Conservation (phyloP, 208 protist species). For the Histomonas meleagridis region DNA sequence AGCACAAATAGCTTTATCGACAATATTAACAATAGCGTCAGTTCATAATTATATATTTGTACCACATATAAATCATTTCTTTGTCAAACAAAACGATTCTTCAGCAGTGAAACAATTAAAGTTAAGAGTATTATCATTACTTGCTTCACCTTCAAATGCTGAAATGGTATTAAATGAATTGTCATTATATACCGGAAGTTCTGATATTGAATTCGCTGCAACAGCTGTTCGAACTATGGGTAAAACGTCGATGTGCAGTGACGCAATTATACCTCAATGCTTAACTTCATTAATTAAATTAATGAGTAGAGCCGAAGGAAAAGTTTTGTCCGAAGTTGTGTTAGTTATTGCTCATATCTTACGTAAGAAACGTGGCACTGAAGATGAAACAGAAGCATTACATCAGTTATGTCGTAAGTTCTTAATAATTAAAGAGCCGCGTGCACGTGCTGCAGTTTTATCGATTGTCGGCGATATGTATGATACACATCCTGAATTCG, state of each 20-base stretch:
- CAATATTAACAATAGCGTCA: neutral
- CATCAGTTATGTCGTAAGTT: neutral
- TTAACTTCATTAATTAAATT: neutral
- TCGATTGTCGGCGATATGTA: constrained; percentile 6
- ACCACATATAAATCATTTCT: constrained; percentile 28
- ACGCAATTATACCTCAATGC: neutral
- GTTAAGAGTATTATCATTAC: neutral
- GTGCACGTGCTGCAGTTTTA: neutral
- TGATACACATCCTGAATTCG: constrained; percentile 7
- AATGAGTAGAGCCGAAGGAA: neutral
- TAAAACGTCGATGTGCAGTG: neutral
- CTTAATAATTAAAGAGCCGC: neutral
- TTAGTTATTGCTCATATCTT: neutral
- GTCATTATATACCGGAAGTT: neutral
- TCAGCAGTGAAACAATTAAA: neutral
- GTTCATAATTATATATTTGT: neutral
- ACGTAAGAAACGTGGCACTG: neutral
- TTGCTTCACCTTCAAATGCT: neutral
- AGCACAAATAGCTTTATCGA: neutral
- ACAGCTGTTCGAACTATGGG: constrained; percentile 25
- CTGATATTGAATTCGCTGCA: neutral
- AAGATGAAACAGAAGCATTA: neutral
- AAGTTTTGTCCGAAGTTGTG: neutral
- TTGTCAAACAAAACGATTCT: neutral
- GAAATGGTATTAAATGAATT: neutral